Conservation (phyloP, 495 filamentous ascomycete species). For the Penicillium roqueforti region DNA sequence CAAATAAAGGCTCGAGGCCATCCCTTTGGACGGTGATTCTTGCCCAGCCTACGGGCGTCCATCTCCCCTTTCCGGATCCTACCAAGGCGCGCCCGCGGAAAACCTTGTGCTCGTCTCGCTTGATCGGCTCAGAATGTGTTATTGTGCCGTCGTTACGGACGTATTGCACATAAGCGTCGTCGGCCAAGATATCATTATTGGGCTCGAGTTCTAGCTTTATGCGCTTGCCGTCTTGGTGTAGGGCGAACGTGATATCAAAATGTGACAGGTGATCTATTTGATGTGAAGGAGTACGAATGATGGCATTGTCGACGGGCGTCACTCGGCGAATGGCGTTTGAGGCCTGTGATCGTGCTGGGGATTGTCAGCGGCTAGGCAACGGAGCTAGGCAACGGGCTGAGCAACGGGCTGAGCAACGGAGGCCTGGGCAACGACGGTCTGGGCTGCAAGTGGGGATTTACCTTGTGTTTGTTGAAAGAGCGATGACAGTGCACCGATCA, state of each 20-base stretch:
- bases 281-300: constrained; percentile 73
- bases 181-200: constrained; percentile 83
- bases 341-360: constrained; percentile 63
- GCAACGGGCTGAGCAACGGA: neutral
- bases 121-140: constrained; percentile 56
- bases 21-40: constrained; percentile 73
- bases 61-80: constrained; percentile 56
- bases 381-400: neutral
- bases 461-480: constrained; percentile 20
- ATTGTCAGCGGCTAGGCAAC: constrained; percentile 7
- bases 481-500: constrained; percentile 15
- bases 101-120: constrained; percentile 69
- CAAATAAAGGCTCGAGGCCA: constrained; percentile 75
- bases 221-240: constrained; percentile 62
- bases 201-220: constrained; percentile 82
- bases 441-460: neutral
- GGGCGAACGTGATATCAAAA: constrained; percentile 77
- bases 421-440: too few relatives aligned
- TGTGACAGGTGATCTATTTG: constrained; percentile 71
- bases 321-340: constrained; percentile 74
- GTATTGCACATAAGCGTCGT: constrained; percentile 69
- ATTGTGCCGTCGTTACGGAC: constrained; percentile 65
- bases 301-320: constrained; percentile 66
- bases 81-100: constrained; percentile 79
- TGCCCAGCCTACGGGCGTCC: constrained; percentile 83